phyloP scores from a whole-genome alignment of 2,329 filamentous ascomycete species.

The Pseudogymnoascus sp. region DNA sequence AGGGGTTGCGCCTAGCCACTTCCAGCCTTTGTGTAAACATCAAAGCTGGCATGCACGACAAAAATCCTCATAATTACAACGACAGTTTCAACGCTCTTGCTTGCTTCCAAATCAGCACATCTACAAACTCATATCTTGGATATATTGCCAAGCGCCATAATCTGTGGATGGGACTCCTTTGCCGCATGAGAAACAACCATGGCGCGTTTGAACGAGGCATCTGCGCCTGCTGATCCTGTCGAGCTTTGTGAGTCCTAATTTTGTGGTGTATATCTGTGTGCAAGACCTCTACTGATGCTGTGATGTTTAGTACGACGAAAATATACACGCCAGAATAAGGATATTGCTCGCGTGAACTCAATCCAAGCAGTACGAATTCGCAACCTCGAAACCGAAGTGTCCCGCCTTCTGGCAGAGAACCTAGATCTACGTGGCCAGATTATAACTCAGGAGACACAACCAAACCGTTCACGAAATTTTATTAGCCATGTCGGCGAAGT shows the following conservation, averaged over 20 bases:
- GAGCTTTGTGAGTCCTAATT: constrained; percentile 57
- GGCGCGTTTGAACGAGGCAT: constrained; percentile 74
- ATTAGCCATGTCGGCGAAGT: constrained; percentile 61
- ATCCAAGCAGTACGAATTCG: constrained; percentile 70
- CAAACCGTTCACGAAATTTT: constrained; percentile 49
- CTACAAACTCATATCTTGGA: not conserved
- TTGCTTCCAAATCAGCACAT: not conserved
- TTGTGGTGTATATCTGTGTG: constrained; percentile 3
- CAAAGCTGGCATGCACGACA: not conserved
- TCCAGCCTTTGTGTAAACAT: constrained; percentile 7
- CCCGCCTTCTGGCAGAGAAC: constrained; percentile 70
- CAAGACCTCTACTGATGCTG: constrained; percentile 12
- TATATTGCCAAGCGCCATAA: not conserved
- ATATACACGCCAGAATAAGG: constrained; percentile 75
- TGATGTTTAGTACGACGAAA: constrained; percentile 58
- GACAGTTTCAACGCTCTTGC: not conserved
- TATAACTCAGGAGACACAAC: constrained; percentile 55
- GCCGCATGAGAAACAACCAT: constrained; percentile 36
- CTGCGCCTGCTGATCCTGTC: constrained; percentile 58
- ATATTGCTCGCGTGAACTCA: constrained; percentile 73
- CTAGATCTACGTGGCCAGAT: constrained; percentile 63
- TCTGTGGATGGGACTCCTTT: not conserved
- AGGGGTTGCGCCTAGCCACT: not conserved
- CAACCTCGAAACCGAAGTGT: constrained; percentile 65
- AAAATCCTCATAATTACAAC: constrained; percentile 5